A percentile compares a stretch with the other conserved stretches of the same genome.
Evolutionary conservation across 352 stramenopile species (phyloP).

Genomic region (Globisporangium ultimum): DNA sequence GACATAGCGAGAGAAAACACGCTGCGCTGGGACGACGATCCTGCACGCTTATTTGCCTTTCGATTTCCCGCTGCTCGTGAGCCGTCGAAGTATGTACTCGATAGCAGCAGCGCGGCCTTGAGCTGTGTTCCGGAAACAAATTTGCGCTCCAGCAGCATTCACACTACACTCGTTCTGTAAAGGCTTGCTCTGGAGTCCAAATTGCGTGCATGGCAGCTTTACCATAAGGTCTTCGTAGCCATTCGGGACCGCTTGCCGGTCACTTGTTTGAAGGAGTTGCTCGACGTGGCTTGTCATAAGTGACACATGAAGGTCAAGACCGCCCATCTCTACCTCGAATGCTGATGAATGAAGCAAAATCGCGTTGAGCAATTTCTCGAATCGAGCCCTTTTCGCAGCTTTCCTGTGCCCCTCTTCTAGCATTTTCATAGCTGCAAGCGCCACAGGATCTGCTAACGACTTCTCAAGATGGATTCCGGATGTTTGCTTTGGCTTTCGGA

Average conservation of each 20-base stretch:
- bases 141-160: constrained; percentile 31
- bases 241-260: constrained; percentile 18
- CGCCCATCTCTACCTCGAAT: constrained; percentile 44
- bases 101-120: constrained; percentile 53
- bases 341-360: constrained; percentile 48
- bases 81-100: constrained; percentile 38
- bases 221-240: constrained; percentile 45
- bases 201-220: constrained; percentile 20
- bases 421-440: constrained; percentile 12
- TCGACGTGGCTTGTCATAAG: constrained; percentile 48
- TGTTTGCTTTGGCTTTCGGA: constrained; percentile 27
- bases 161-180: constrained; percentile 54
- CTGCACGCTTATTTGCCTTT: constrained; percentile 4
- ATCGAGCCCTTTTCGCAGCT: constrained; percentile 21
- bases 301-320: constrained; percentile 43
- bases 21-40: neutral
- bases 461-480: constrained; percentile 3
- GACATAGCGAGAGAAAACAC: constrained; percentile 23
- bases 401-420: constrained; percentile 17
- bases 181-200: constrained; percentile 43
- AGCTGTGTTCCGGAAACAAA: constrained; percentile 56
- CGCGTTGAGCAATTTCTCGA: constrained; percentile 49
- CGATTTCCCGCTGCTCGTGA: constrained; percentile 12
- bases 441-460: constrained; percentile 2
- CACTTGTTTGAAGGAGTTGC: constrained; percentile 16